A percentile compares a stretch with the other conserved stretches of the same genome.
phyloP scores from a whole-genome alignment of 2,329 filamentous ascomycete species.

The Beauveria australis region DNA sequence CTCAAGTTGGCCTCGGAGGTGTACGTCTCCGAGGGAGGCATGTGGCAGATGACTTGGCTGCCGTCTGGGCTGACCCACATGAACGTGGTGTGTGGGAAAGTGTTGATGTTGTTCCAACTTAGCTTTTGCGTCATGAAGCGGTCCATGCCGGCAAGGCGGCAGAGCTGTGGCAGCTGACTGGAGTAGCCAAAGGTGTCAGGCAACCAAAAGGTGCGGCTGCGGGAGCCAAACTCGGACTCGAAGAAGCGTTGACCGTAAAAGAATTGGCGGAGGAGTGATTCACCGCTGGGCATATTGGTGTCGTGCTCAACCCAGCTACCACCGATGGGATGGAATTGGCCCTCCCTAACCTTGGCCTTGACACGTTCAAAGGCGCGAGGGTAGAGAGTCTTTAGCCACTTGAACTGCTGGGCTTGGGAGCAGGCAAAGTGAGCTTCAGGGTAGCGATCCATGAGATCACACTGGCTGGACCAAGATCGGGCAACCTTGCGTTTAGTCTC shows the following conservation, averaged over 20 bases:
- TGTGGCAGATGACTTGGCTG: constrained; percentile 94
- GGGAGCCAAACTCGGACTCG: constrained; percentile 81
- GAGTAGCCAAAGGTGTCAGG: constrained; percentile 98
- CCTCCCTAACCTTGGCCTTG: constrained; percentile 81
- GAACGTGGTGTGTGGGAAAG: constrained; percentile 96
- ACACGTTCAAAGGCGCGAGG: constrained; percentile 84
- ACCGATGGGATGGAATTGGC: constrained; percentile 88
- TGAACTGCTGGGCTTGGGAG: constrained; percentile 95
- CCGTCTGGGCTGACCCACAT: constrained; percentile 97
- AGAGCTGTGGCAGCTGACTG: constrained; percentile 86
- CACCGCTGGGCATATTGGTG: constrained; percentile 92
- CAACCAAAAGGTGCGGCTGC: constrained; percentile 91
- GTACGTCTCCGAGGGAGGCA: constrained; percentile 93
- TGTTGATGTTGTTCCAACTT: constrained; percentile 99
- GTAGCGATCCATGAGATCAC: constrained; percentile 89
- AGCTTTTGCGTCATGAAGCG: constrained; percentile 97
- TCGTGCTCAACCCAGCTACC: constrained; percentile 99
- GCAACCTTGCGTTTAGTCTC: constrained; percentile 97
- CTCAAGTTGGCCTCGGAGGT: constrained; percentile 92
- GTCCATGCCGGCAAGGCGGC: constrained; percentile 88
- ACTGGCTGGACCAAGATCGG: constrained; percentile 94
- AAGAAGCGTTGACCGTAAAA: constrained; percentile 94
- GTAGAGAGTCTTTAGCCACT: constrained; percentile 89
- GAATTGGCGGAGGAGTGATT: constrained; percentile 90
- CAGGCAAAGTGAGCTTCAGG: constrained; percentile 88